Evolutionary conservation across 2,329 filamentous ascomycete genomes (phyloP).

Genomic region (Penicillium italicum): DNA sequence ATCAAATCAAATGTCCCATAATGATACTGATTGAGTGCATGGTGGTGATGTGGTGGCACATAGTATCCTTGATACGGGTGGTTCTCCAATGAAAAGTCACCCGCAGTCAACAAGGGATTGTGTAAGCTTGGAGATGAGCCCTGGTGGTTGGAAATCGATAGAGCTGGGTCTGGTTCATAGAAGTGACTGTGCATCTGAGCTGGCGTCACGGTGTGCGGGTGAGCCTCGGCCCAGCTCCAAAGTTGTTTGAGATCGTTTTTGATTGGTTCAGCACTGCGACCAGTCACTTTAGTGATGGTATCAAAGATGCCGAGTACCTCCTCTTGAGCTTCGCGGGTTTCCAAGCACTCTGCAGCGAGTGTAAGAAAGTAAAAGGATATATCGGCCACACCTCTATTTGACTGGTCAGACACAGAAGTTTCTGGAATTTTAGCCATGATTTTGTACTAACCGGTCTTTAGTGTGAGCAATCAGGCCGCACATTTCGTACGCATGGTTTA

Average conservation of each 20-base stretch:
- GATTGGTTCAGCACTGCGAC: slow-evolving; percentile 73
- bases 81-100: slow-evolving; percentile 72
- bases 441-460: slow-evolving; percentile 61
- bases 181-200: slow-evolving; percentile 19
- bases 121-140: slow-evolving; percentile 49
- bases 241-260: slow-evolving; percentile 67
- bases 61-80: slow-evolving; percentile 81
- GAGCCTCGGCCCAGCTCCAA: slow-evolving; percentile 66
- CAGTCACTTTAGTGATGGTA: slow-evolving; percentile 69
- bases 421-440: neutral
- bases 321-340: slow-evolving; percentile 67
- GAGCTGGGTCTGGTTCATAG: slow-evolving; percentile 22
- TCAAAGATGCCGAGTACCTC: slow-evolving; percentile 76
- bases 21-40: slow-evolving; percentile 30
- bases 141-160: slow-evolving; percentile 29
- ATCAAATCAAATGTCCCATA: slow-evolving; percentile 17
- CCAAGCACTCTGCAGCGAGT: slow-evolving; percentile 71
- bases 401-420: neutral
- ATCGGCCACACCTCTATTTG: slow-evolving; percentile 62
- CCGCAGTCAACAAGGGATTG: slow-evolving; percentile 67
- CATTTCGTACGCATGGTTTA: slow-evolving; percentile 75
- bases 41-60: slow-evolving; percentile 59
- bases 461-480: slow-evolving; percentile 86
- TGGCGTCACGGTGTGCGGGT: slow-evolving; percentile 28
- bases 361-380: slow-evolving; percentile 76